These are phyloP conservation scores for Clonostachys chloroleuca DNA, from an alignment of 2,329 filamentous ascomycete species.

Conservation along the genomic window DNA sequence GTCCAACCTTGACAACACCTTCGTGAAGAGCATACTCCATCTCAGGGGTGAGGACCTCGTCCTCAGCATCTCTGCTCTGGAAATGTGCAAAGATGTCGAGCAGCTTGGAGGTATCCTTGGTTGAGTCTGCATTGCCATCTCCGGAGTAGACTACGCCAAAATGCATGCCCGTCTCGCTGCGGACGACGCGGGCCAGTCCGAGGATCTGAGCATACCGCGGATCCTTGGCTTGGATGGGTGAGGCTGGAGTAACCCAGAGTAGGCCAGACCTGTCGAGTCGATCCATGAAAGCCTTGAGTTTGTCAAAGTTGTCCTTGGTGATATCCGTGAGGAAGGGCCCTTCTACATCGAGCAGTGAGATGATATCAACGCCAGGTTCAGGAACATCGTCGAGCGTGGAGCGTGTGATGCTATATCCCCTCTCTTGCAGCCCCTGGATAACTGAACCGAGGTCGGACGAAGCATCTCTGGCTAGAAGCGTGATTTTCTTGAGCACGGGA, in stretches of 20 bases:
- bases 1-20: neutral
- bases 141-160: neutral
- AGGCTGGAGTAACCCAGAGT: neutral
- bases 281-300: neutral
- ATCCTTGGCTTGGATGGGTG: neutral
- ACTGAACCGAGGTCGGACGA: neutral
- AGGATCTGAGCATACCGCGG: slow-evolving; percentile 1
- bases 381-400: neutral
- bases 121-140: neutral
- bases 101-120: neutral
- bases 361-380: neutral
- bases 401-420: neutral
- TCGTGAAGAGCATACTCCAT: slow-evolving; percentile 1
- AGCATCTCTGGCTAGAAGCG: neutral
- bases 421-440: neutral
- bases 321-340: slow-evolving; percentile 2
- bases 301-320: neutral
- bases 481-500: neutral
- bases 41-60: neutral
- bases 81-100: neutral
- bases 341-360: slow-evolving; percentile 1
- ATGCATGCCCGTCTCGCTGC: neutral
- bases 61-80: neutral
- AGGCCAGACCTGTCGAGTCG: neutral
- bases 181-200: neutral